Percentiles rank a stretch among this genome's conserved stretches.
These are phyloP conservation scores for Pseudisothecium myosuroides DNA, from an alignment of 225 moss, liverwort and hornwort genomes.

Conservation along the genomic window DNA sequence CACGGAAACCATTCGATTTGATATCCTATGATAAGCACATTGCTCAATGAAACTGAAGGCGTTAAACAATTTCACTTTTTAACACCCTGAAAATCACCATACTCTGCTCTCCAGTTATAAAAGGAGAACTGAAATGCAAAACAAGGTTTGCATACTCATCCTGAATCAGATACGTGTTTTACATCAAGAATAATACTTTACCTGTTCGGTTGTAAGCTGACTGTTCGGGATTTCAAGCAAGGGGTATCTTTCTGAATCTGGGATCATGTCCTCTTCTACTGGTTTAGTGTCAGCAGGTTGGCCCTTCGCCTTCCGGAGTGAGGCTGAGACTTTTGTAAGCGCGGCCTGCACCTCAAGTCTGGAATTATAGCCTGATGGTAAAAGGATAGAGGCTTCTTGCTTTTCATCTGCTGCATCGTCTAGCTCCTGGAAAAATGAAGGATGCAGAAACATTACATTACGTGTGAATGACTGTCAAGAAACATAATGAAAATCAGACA, in stretches of 20 bases:
- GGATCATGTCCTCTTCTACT: constrained; percentile 55
- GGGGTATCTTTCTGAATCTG: constrained; percentile 65
- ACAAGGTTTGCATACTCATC: background rate
- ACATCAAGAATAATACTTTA: background rate
- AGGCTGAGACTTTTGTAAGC: constrained; percentile 56
- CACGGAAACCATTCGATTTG: background rate
- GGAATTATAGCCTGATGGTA: constrained; percentile 75
- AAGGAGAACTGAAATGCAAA: background rate
- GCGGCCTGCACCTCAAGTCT: constrained; percentile 67
- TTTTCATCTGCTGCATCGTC: constrained; percentile 64
- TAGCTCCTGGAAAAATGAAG: constrained; percentile 43
- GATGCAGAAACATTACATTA: background rate
- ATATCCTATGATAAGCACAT: background rate
- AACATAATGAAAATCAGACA: background rate
- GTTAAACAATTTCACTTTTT: background rate
- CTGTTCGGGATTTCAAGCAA: constrained; percentile 86
- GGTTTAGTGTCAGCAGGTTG: constrained; percentile 63
- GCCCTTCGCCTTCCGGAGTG: constrained; percentile 75
- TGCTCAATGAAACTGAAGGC: background rate
- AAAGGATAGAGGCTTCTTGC: constrained; percentile 59
- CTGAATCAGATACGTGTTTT: background rate
- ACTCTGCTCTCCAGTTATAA: background rate
- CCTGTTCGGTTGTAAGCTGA: constrained; percentile 83
- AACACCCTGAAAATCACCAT: background rate
- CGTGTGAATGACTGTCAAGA: background rate